Percentiles rank a stretch among this genome's conserved stretches.
These are phyloP conservation scores for Kwoniella europaea DNA, from an alignment of 768 basidiomycete species.

Conservation along the genomic window DNA sequence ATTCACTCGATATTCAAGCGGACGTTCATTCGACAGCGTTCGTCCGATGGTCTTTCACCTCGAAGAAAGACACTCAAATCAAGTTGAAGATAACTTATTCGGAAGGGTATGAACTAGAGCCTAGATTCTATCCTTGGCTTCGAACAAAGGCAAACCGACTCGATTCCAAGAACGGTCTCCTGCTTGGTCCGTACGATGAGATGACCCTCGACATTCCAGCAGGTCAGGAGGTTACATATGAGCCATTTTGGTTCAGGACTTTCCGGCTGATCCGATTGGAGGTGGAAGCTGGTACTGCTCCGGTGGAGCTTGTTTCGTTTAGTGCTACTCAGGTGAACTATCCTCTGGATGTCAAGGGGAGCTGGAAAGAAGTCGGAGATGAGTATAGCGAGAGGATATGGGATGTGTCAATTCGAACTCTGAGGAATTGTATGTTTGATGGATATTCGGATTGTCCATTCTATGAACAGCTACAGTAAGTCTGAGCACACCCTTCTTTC, in stretches of 20 bases:
- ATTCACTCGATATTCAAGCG: constrained; percentile 30
- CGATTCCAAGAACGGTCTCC: constrained; percentile 15
- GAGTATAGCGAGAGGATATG: constrained; percentile 30
- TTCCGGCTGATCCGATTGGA: constrained; percentile 22
- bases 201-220: constrained; percentile 18
- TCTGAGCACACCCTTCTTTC: neutral
- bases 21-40: constrained; percentile 41
- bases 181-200: constrained; percentile 23
- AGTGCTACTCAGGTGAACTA: constrained; percentile 37
- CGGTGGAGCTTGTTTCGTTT: constrained; percentile 20
- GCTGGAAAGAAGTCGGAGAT: constrained; percentile 28
- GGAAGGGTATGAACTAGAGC: constrained; percentile 38
- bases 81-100: constrained; percentile 33
- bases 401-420: constrained; percentile 36
- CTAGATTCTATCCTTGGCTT: constrained; percentile 19
- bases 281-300: constrained; percentile 1
- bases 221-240: constrained; percentile 16
- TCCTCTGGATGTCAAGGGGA: constrained; percentile 31
- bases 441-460: constrained; percentile 47
- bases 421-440: constrained; percentile 45
- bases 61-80: constrained; percentile 12
- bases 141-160: constrained; percentile 23
- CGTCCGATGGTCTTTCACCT: constrained; percentile 16
- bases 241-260: constrained; percentile 31
- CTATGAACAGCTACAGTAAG: constrained; percentile 43